Conservation (phyloP, 2,329 filamentous ascomycete genomes). For the Trichoderma arundinaceum region DNA sequence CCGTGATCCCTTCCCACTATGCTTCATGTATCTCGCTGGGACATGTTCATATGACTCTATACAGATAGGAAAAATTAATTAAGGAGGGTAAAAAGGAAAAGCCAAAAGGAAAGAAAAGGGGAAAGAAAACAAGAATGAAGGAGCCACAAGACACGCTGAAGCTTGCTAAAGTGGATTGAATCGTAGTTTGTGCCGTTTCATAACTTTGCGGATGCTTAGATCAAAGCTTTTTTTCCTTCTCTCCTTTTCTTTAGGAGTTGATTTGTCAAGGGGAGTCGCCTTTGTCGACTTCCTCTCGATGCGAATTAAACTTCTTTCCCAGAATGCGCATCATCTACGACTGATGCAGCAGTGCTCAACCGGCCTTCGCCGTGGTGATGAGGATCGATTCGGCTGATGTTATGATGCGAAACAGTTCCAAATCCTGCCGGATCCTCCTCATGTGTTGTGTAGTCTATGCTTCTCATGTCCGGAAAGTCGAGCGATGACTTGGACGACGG, state of each 20-base stretch:
- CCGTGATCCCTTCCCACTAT: not conserved
- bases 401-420: slow-evolving; percentile 64
- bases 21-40: slow-evolving; percentile 14
- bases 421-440: slow-evolving; percentile 60
- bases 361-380: slow-evolving; percentile 52
- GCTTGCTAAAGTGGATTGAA: not conserved
- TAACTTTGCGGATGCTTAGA: not conserved
- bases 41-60: slow-evolving; percentile 17
- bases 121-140: not conserved
- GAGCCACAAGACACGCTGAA: slow-evolving; percentile 24
- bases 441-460: slow-evolving; percentile 47
- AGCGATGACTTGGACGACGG: slow-evolving; percentile 58
- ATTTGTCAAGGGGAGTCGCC: not conserved
- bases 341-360: slow-evolving; percentile 61
- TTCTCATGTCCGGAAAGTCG: slow-evolving; percentile 53
- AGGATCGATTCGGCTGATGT: slow-evolving; percentile 60
- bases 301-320: not conserved
- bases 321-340: slow-evolving; percentile 52
- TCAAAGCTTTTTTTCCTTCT: not conserved
- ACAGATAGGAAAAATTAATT: slow-evolving; percentile 18
- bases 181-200: not conserved
- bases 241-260: not conserved
- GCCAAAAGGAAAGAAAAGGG: not conserved
- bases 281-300: not conserved
- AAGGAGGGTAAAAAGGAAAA: slow-evolving; percentile 11